Evolutionary conservation across 163 green algal genomes (phyloP).

Genomic region (Trebouxia gelatinosa): DNA sequence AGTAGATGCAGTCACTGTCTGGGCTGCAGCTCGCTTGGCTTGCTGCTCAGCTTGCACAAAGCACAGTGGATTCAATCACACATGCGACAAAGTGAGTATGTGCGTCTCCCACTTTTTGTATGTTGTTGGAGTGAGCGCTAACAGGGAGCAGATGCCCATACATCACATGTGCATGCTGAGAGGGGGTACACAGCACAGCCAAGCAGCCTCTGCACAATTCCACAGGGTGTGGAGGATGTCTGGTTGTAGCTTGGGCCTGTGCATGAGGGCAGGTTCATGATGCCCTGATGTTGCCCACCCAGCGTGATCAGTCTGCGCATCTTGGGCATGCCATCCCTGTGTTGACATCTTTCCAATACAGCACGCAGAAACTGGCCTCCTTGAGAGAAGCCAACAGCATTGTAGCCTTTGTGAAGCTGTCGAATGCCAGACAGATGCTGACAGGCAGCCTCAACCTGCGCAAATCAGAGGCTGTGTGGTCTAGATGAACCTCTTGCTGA

Average conservation of each 20-base stretch:
- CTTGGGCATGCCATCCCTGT: constrained; percentile 33
- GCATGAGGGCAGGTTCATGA: constrained; percentile 76
- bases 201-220: constrained; percentile 57
- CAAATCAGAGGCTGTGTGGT: background rate
- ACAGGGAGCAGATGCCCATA: too few relatives aligned
- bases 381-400: constrained; percentile 90
- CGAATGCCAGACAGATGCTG: constrained; percentile 54
- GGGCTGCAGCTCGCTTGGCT: too few relatives aligned
- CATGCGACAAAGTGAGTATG: too few relatives aligned
- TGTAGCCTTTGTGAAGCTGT: constrained; percentile 78
- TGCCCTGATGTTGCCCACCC: constrained; percentile 81
- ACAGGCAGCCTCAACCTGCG: constrained; percentile 72
- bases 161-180: too few relatives aligned
- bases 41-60: too few relatives aligned
- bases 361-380: constrained; percentile 71
- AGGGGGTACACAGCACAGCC: constrained; percentile 72
- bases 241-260: constrained; percentile 39
- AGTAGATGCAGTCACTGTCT: too few relatives aligned
- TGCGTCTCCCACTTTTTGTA: too few relatives aligned
- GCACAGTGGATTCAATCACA: too few relatives aligned
- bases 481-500: too few relatives aligned
- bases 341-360: constrained; percentile 73
- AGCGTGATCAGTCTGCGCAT: constrained; percentile 81
- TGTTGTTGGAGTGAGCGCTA: too few relatives aligned
- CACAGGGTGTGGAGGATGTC: constrained; percentile 39